Evolutionary conservation across 495 filamentous ascomycete genomes (phyloP).

Genomic region (Penicillium diatomitis): DNA sequence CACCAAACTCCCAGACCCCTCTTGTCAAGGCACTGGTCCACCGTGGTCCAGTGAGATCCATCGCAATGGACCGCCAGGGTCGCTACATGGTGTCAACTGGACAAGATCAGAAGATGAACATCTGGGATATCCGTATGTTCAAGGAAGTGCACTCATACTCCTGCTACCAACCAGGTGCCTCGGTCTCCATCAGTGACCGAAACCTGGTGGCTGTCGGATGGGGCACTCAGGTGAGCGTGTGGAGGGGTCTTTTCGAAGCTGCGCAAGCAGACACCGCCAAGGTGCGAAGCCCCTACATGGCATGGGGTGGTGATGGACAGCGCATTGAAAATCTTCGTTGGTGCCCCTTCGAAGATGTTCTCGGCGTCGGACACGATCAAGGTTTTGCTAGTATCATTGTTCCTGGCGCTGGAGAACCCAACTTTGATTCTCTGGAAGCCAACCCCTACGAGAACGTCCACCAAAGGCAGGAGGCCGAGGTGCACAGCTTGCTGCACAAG

Average conservation of each 20-base stretch:
- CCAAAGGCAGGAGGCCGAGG: constrained; percentile 88
- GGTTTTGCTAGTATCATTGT: constrained; percentile 86
- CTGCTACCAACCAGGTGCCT: constrained; percentile 73
- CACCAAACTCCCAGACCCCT: constrained; percentile 79
- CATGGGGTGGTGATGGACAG: constrained; percentile 81
- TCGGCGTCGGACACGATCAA: constrained; percentile 74
- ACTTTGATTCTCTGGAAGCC: constrained; percentile 86
- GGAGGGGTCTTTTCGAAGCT: constrained; percentile 74
- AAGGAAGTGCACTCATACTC: constrained; percentile 87
- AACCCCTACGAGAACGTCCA: constrained; percentile 97
- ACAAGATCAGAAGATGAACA: constrained; percentile 81
- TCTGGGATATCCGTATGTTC: constrained; percentile 96
- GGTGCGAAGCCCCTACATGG: constrained; percentile 83
- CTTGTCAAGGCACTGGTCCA: constrained; percentile 94
- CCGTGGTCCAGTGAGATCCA: constrained; percentile 77
- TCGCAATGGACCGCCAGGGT: constrained; percentile 82
- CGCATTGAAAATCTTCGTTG: constrained; percentile 72
- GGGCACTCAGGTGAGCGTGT: constrained; percentile 82
- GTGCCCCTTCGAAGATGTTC: constrained; percentile 91
- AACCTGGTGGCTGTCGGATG: constrained; percentile 82
- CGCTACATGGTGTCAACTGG: constrained; percentile 94
- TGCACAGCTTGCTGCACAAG: constrained; percentile 82
- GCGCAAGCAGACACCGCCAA: constrained; percentile 64
- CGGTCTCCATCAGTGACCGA: constrained; percentile 79
- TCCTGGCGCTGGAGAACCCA: constrained; percentile 90